Percentiles rank a stretch among this genome's conserved stretches.
Conservation (phyloP, 495 filamentous ascomycete genomes). For the Tricharina praecox region DNA sequence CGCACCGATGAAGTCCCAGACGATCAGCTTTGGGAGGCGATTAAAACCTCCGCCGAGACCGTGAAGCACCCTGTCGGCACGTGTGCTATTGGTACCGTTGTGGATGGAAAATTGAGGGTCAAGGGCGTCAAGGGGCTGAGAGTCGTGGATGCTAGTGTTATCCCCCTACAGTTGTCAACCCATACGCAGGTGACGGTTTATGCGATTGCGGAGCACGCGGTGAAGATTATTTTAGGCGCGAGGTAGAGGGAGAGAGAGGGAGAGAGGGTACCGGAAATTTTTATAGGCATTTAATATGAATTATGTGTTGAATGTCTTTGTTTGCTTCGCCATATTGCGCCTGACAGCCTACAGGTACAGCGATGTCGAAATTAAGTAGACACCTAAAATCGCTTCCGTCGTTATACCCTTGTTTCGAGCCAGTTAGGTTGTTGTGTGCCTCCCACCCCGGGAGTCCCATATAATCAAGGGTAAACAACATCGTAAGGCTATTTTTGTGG, state of each 20-base stretch:
- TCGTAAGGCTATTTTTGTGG: too few relatives aligned
- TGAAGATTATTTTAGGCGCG: slow-evolving; percentile 37
- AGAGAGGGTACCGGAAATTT: too few relatives aligned
- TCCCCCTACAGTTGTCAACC: slow-evolving; percentile 36
- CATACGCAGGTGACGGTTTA: slow-evolving; percentile 38
- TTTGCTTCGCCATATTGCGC: too few relatives aligned
- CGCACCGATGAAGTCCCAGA: neutral
- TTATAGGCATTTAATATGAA: too few relatives aligned
- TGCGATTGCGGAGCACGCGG: slow-evolving; percentile 42
- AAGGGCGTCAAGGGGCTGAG: slow-evolving; percentile 40
- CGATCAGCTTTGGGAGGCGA: slow-evolving; percentile 38
- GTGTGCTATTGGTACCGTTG: slow-evolving; percentile 44
- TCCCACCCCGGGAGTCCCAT: too few relatives aligned
- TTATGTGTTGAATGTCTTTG: too few relatives aligned
- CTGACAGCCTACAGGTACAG: too few relatives aligned
- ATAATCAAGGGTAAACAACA: too few relatives aligned
- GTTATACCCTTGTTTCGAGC: too few relatives aligned
- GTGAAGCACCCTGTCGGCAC: slow-evolving; percentile 46
- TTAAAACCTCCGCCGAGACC: slow-evolving; percentile 28
- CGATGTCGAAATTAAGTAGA: too few relatives aligned
- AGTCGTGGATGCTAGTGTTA: slow-evolving; percentile 48
- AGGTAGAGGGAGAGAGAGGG: slow-evolving; percentile 1
- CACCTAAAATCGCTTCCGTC: too few relatives aligned
- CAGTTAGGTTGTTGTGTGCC: too few relatives aligned
- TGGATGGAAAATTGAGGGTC: slow-evolving; percentile 40